Evolutionary conservation across 1,284 basidiomycete genomes (phyloP).

Genomic region (Singerocomus inundabilis): DNA sequence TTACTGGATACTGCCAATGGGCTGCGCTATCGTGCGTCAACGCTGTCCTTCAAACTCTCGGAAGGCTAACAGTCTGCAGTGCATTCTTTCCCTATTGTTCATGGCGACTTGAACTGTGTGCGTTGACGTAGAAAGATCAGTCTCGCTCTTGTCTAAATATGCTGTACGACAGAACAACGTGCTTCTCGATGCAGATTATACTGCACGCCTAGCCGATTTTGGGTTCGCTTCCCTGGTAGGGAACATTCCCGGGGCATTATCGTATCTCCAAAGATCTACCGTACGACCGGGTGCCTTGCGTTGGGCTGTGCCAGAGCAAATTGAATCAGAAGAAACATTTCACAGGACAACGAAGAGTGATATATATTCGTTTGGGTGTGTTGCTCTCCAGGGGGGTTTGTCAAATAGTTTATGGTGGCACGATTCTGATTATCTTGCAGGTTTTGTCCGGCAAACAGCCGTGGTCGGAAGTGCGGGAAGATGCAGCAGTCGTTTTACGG

Average conservation of each 20-base stretch:
- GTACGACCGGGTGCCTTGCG: conserved; percentile 13
- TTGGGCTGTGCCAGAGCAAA: conserved; percentile 15
- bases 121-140: not conserved
- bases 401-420: rapidly evolving
- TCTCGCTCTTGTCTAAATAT: not conserved
- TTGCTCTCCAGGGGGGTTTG: conserved; percentile 5
- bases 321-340: not conserved
- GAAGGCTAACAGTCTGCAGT: conserved; percentile 1
- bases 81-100: conserved; percentile 17
- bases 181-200: conserved; percentile 13
- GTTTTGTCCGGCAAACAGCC: conserved; percentile 10
- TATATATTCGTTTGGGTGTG: conserved; percentile 16
- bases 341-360: conserved; percentile 2
- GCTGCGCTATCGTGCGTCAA: conserved; percentile 14
- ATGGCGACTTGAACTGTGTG: conserved; percentile 19
- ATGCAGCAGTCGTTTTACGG: not conserved
- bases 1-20: conserved; percentile 11
- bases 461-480: conserved; percentile 5
- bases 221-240: conserved; percentile 9
- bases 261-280: conserved; percentile 15
- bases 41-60: rapidly evolving
- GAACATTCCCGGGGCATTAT: conserved; percentile 7
- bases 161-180: conserved; percentile 15
- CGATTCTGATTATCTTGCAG: not conserved
- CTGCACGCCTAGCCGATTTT: conserved; percentile 15